Evolutionary conservation across 2,329 filamentous ascomycete species (phyloP).

Genomic region (Neophaeococcomyces aloes): DNA sequence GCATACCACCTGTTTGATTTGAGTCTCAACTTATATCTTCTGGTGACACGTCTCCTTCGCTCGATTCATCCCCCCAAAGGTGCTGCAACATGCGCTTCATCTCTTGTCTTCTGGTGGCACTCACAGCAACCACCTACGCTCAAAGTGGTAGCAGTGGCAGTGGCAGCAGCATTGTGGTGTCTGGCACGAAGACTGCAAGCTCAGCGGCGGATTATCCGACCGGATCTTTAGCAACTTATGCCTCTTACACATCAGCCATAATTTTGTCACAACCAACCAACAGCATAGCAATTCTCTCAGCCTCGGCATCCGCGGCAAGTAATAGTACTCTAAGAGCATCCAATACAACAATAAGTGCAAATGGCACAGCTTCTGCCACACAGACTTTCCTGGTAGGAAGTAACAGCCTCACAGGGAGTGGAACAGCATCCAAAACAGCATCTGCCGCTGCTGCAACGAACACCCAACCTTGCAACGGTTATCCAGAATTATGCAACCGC

Average conservation of each 20-base stretch:
- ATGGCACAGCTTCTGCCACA: slow-evolving; percentile 26
- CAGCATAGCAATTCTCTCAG: slow-evolving; percentile 15
- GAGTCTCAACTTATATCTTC: too few relatives aligned
- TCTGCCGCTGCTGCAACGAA: slow-evolving; percentile 47
- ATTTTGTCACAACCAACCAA: background rate
- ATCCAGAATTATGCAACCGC: slow-evolving; percentile 63
- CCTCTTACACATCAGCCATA: background rate
- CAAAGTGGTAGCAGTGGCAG: slow-evolving; percentile 3
- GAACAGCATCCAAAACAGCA: slow-evolving; percentile 38
- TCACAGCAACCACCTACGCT: background rate
- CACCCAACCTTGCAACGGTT: slow-evolving; percentile 69
- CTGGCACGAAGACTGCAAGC: slow-evolving; percentile 10
- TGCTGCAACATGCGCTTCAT: background rate
- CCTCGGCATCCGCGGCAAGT: slow-evolving; percentile 10
- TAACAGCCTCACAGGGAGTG: slow-evolving; percentile 29
- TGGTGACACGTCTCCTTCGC: background rate
- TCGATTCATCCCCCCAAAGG: too few relatives aligned
- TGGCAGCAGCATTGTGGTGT: background rate
- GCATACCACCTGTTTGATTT: too few relatives aligned
- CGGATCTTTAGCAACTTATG: slow-evolving; percentile 2
- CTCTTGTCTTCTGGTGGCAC: background rate
- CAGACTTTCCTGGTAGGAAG: slow-evolving; percentile 30
- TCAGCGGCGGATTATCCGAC: slow-evolving; percentile 20
- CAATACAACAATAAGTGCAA: slow-evolving; percentile 23
- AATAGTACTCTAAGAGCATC: slow-evolving; percentile 12